Evolutionary conservation across 345 rosid genomes (phyloP).

Genomic region (Salix caprea): DNA sequence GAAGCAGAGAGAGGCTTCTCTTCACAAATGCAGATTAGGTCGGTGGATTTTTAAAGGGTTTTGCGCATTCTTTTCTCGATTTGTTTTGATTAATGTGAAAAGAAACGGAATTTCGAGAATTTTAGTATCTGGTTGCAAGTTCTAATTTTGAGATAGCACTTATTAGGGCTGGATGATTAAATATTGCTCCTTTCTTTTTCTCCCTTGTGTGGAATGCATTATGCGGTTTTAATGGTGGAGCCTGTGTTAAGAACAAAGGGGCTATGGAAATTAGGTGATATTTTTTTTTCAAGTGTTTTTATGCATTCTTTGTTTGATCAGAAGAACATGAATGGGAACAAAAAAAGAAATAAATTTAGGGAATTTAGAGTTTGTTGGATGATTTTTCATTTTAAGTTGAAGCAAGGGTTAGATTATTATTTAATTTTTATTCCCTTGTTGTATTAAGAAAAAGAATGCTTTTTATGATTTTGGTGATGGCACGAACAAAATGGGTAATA

Average conservation of each 20-base stretch:
- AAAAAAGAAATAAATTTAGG: no score
- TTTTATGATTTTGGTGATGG: background rate
- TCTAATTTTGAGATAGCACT: background rate
- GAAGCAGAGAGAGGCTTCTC: slow-evolving; percentile 50
- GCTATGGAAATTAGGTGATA: background rate
- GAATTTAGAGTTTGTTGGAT: background rate
- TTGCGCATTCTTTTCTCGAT: background rate
- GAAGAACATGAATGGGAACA: background rate
- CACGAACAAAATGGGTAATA: background rate
- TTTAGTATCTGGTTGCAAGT: background rate
- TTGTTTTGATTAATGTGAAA: background rate
- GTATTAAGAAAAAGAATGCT: background rate
- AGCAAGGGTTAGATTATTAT: background rate
- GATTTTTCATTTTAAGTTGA: background rate
- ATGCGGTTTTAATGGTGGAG: no score
- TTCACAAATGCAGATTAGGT: slow-evolving; percentile 53
- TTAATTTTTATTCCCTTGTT: background rate
- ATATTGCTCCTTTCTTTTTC: background rate
- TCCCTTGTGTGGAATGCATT: no score
- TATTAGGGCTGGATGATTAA: background rate
- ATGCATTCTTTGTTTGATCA: background rate
- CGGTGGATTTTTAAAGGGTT: slow-evolving; percentile 4
- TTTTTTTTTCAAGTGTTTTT: background rate
- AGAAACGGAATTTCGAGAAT: background rate
- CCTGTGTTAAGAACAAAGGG: no score